Evolutionary conservation across 1,139 yeast genomes (phyloP), one percentile per base, ranked within the genome.

Genomic region (Pneumocystis jirovecii): DNA sequence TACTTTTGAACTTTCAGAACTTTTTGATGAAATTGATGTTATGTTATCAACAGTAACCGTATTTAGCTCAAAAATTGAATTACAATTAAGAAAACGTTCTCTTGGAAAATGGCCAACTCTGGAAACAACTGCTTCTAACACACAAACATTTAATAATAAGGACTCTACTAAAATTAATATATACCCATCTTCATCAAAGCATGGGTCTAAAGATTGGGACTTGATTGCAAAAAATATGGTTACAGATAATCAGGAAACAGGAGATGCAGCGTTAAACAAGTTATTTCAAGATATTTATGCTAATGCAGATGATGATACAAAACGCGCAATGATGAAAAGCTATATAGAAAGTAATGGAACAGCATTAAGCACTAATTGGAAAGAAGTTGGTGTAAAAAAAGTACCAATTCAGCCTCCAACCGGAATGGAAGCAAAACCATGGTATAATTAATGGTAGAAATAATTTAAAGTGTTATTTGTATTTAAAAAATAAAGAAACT

Each of bases 321-420:
- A 80, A 70, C 81, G 95, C 66, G 99, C 99, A 1, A 95, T 95
- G 97, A 87, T 89, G 95, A 95, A 95, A 76, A 89, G 96, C 65
- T 93, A 83, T 72, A 80, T 84, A n/a, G 97, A 95, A 75, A 88
- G 96, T 70, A 87, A 88, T 70, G 99, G 99, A 25, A 95, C 98
- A 0, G 85, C 95, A 0, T 78, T 95, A 68, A 89, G 96, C 64
- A 95, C 98, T 6, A 87, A 89, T 73, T 95, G 99, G 99, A 82
- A 78, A n/a, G 96, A 89, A 68, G 97, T 96, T 1, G 80, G 82
- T 63, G 78, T 80, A 64, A 84, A 83, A 69, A 80, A 76, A 45
- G 88, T 86, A 65, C 89, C 87, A 70, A 82, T 87, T 1, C 76
- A 82, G 57, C 93, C 96, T 1, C 97, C 97, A 0, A 87, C 85